phyloP scores from a whole-genome alignment of 305 asterid genomes.

The Euphrasia arctica region DNA sequence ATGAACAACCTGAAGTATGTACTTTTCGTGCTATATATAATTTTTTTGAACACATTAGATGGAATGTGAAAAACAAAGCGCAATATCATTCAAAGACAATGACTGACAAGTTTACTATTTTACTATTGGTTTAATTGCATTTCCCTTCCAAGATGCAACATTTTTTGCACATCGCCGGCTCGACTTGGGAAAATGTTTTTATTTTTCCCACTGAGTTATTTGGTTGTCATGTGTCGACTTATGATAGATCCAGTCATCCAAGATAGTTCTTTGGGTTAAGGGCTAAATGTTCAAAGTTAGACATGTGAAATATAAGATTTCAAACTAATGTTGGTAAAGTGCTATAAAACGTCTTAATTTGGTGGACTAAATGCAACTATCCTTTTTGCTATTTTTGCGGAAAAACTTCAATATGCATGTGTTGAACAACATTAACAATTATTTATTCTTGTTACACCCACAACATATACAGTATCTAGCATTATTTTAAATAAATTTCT shows the following conservation, averaged over 20 bases:
- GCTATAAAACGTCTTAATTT: neutral
- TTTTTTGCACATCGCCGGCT: neutral
- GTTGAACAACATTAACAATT: neutral
- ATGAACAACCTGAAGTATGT: constrained; percentile 85
- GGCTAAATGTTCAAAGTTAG: neutral
- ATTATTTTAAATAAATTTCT: neutral
- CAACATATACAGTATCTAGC: neutral
- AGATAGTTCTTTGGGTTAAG: neutral
- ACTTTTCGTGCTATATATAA: too few species aligned
- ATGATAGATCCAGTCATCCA: neutral
- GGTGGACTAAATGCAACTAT: neutral
- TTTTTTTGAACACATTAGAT: too few species aligned
- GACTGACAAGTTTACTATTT: too few species aligned
- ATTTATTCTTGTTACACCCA: neutral
- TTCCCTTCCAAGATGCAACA: neutral
- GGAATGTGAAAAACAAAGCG: too few species aligned
- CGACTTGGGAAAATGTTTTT: neutral
- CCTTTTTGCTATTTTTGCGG: neutral
- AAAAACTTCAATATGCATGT: neutral
- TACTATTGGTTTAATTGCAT: neutral
- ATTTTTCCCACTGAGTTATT: neutral
- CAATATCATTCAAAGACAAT: too few species aligned
- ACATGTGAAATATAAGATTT: neutral
- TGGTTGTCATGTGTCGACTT: neutral
- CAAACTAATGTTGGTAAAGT: neutral